Percentiles rank a stretch among this genome's conserved stretches.
phyloP scores from a whole-genome alignment of 345 rosid species.

The Eucalyptus curtisii region DNA sequence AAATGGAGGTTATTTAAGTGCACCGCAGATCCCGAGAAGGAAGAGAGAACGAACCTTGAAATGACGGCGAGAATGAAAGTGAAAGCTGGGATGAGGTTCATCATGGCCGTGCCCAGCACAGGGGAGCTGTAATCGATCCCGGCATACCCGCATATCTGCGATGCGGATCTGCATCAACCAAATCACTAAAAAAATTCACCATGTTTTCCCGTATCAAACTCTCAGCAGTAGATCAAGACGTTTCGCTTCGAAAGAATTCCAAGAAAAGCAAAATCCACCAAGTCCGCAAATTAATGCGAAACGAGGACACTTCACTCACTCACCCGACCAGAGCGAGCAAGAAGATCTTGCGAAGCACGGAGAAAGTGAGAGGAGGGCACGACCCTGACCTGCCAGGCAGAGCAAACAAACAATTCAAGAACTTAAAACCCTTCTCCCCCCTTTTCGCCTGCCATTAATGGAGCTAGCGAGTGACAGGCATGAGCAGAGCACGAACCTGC shows the following conservation, averaged over 20 bases:
- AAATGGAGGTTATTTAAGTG: background rate
- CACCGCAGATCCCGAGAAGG: background rate
- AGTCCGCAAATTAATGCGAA: background rate
- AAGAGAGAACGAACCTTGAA: background rate
- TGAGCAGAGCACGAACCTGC: background rate
- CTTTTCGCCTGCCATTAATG: background rate
- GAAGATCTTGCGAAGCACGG: background rate
- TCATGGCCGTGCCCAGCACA: constrained; percentile 1
- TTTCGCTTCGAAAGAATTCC: background rate
- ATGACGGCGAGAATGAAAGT: constrained; percentile 7
- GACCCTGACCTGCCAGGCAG: background rate
- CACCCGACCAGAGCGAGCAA: constrained; percentile 4
- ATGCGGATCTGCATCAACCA: background rate
- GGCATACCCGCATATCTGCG: background rate
- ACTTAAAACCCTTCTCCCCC: background rate
- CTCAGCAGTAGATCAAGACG: background rate
- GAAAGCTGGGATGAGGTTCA: constrained; percentile 9
- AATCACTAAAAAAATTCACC: background rate
- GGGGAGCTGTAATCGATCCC: constrained; percentile 8
- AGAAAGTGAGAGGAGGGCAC: constrained; percentile 21
- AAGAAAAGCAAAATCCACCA: constrained; percentile 4
- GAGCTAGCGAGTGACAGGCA: background rate
- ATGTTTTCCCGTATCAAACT: background rate
- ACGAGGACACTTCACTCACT: background rate
- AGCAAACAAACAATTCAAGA: background rate